A percentile compares a stretch with the other conserved stretches of the same genome.
These are phyloP conservation scores for Sungouiozyma intestinalis DNA, from an alignment of 805 yeast species.

Conservation along the genomic window DNA sequence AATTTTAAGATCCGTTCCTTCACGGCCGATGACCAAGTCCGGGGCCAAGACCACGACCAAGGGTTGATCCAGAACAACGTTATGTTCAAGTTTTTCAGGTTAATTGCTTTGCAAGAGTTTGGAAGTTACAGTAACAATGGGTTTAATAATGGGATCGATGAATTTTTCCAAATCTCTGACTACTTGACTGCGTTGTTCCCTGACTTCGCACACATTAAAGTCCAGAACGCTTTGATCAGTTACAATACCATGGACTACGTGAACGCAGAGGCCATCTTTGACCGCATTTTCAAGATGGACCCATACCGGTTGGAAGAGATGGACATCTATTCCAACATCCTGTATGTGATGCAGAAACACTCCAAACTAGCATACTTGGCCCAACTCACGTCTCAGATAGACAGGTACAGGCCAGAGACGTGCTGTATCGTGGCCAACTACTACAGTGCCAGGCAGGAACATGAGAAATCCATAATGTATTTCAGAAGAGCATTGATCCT, in stretches of 20 bases:
- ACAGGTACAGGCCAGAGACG: slow-evolving; percentile 84
- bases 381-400: slow-evolving; percentile 71
- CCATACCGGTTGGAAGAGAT: slow-evolving; percentile 85
- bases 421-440: slow-evolving; percentile 92
- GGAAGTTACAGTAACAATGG: slow-evolving; percentile 34
- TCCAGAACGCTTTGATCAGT: slow-evolving; percentile 72
- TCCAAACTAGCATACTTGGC: slow-evolving; percentile 80
- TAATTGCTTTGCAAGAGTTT: slow-evolving; percentile 66
- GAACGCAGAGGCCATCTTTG: slow-evolving; percentile 71
- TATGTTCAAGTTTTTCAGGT: slow-evolving; percentile 49
- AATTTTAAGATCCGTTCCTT: slow-evolving; percentile 11
- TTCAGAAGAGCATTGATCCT: slow-evolving; percentile 81
- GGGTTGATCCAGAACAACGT: slow-evolving; percentile 10
- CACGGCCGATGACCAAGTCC: slow-evolving; percentile 5
- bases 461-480: slow-evolving; percentile 88
- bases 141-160: slow-evolving; percentile 32
- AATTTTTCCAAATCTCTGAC: slow-evolving; percentile 41
- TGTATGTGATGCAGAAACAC: slow-evolving; percentile 85
- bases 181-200: slow-evolving; percentile 52
- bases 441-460: slow-evolving; percentile 84
- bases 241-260: slow-evolving; percentile 80
- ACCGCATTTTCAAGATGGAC: slow-evolving; percentile 58
- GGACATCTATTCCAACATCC: slow-evolving; percentile 88
- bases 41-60: slow-evolving; percentile 7
- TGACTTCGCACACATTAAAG: slow-evolving; percentile 56